Evolutionary conservation across 768 basidiomycete genomes (phyloP), one percentile per base, ranked within the genome.

Genomic region (Phallus indusiatus): DNA sequence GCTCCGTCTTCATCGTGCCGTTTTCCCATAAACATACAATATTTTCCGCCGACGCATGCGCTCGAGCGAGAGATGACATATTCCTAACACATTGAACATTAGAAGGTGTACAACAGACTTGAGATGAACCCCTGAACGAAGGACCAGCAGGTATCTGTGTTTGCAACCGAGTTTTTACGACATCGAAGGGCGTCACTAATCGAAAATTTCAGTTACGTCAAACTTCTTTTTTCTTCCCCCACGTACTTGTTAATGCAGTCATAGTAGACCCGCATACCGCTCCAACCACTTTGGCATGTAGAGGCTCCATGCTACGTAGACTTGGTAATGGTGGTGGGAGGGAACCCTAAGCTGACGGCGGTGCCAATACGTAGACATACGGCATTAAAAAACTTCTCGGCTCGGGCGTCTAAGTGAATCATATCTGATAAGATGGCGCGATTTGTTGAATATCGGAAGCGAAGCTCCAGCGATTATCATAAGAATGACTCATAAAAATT

Each of bases 121-220:
- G 77, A 36, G 72, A 70, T 11, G 82, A 77, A 54, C 79, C 77
- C 59, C 75, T 76, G 67, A 82, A 79, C 24, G 82, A 75, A 50
- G 71, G 77, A 59, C 70, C 20, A 47, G 61, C 54, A 20, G 78
- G 74, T n/a, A 85, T 86, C 69, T 90, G 93, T 0, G 96, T 98
- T 71, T 99, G 96, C 17, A 99, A 75, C 28, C 96, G 84, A 12
- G 95, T 98, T 72, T 98, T 98, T 64, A 98, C 81, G 56, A 99
- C 93, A 72, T 99, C 96, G 70, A 99, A 99, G 2, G 96, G 96
- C 2, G 95, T 98, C 96, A 99, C 95, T 98, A 55, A n/a, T 59
- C 47, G n/a, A 50, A 22, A 61, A 54, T n/a, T 56, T 67, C 61
- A 59, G 64, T 5, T 60, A 28, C 6, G 48, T 11, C 10, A 14